These are phyloP conservation scores for Lachnellula occidentalis DNA, from an alignment of 2,329 filamentous ascomycete species.

Conservation along the genomic window DNA sequence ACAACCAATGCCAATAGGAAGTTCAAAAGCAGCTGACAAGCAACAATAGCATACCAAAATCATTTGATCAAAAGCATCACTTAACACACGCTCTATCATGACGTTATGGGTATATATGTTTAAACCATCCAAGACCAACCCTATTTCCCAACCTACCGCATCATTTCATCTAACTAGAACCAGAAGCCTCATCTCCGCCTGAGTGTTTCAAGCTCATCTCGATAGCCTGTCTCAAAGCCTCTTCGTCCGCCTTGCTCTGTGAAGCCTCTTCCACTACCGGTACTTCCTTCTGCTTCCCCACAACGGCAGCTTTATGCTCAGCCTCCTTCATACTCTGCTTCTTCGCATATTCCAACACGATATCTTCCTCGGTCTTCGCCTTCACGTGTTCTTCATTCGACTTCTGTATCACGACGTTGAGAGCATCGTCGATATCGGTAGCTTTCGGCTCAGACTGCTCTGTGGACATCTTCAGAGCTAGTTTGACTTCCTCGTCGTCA, in stretches of 20 bases:
- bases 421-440: conserved; percentile 19
- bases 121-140: not conserved
- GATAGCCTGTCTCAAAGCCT: conserved; percentile 51
- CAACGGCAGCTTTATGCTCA: conserved; percentile 34
- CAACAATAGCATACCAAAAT: not conserved
- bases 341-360: conserved; percentile 71
- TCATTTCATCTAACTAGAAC: not conserved
- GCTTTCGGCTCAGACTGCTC: not conserved
- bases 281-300: conserved; percentile 9
- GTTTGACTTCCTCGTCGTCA: conserved; percentile 36
- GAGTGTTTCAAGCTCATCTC: conserved; percentile 48
- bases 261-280: not conserved
- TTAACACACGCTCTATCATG: not conserved
- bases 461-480: conserved; percentile 37
- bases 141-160: not conserved
- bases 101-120: not conserved
- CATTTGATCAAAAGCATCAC: not conserved
- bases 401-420: conserved; percentile 21
- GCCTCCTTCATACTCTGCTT: conserved; percentile 70
- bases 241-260: conserved; percentile 42
- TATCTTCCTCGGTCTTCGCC: conserved; percentile 59
- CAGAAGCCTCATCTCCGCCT: not conserved
- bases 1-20: not conserved
- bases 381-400: conserved; percentile 34
- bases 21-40: not conserved